Base-by-base conservation (phyloP, 352 stramenopile genomes). In the Phytophthora constricta region DNA sequence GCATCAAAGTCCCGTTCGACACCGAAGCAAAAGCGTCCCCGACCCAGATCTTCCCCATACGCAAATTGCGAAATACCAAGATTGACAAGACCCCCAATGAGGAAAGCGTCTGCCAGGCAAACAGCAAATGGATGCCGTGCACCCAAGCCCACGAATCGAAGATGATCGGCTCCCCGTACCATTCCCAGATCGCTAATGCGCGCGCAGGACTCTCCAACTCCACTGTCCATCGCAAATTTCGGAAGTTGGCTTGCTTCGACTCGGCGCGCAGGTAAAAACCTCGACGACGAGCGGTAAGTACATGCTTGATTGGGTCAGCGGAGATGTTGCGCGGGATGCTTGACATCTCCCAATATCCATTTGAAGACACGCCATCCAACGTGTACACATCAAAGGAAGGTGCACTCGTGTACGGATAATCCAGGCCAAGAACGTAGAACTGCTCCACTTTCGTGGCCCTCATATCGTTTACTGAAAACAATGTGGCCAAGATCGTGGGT, bases 1-100 rank as follows among this genome's bases (percentile, higher is more conserved):
- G n/a, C 2, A 74, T 48, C 3, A 80, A 48, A 9, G 19, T 76
- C 16, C 50, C 56, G 8, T 37, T 68, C 0, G 70, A 82, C 19
- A 80, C 67, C 7, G 76, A 71, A 11, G 76, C 73, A 45, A 84
- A 84, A 2, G 76, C 70, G 20, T 80, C 76, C 0, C 76, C 73
- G 10, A 85, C 56, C 76, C 76, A 85, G 7, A 82, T 8, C 39
- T 82, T 82, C 11, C 76, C 72, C 1, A 11, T 50, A 0, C 41
- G 57, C 17, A 71, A 2, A 27, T 70, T 82, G 2, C 63, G 73
- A 34, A 70, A 76, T 11, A 53, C 37, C 26, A 82, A 51, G 7
- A 82, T 4, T 14, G 63, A 31, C 7, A 82, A 46, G n/a, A 80
- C 55, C 3, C 68, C 17, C 14, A 80, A 60, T 1, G 64, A 80